Base-by-base conservation (phyloP, 176 grass and related monocot species). In the Carex pumila region DNA sequence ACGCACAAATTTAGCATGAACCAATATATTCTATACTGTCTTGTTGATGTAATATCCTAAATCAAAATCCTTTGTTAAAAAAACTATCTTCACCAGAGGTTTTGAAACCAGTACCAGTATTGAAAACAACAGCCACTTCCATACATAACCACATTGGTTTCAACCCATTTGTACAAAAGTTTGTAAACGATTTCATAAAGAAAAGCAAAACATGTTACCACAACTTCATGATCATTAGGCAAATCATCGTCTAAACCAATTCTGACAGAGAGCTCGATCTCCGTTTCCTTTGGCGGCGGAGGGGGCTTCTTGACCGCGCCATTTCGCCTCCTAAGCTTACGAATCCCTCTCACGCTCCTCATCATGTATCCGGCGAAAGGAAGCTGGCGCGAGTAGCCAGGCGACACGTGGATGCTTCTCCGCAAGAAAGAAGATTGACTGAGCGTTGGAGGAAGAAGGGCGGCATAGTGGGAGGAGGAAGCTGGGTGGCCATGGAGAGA, bases 141-240 rank as follows among this genome's bases (percentile, higher is more conserved):
- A 67, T 67, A 13, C 65, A 67, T 5, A 21, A 17, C 68, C 6
- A 19, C 25, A 22, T 43, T 29, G 43, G 2, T 25, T 13, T 67
- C 18, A 73, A 22, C 7, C 11, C 70, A 73, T 73, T 52, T 67
- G 30, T 67, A 36, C 31, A 49, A 25, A 12, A 49, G 19, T 52
- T 11, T 45, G 37, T 4, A 54, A 75, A 9, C 5, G 15, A 39
- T 7, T 37, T 18, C 31, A 18, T 6, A 67, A 67, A 6, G 37
- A 39, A 36, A 17, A 67, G 17, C 61, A 9, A 63, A 29, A 89
- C 79, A 15, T 18, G 55, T 10, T 92, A 95, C 96, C 93, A 99
- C 78, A 55, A 99, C 89, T 92, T 99, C 96, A 64, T 87, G 43
- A 74, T 99, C 93, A 21, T 93, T 90, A 61, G 96, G 91, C 85